Evolutionary conservation across 2,329 filamentous ascomycete genomes (phyloP), one percentile per base, ranked within the genome.

Genomic region (Sporothrix humicola): DNA sequence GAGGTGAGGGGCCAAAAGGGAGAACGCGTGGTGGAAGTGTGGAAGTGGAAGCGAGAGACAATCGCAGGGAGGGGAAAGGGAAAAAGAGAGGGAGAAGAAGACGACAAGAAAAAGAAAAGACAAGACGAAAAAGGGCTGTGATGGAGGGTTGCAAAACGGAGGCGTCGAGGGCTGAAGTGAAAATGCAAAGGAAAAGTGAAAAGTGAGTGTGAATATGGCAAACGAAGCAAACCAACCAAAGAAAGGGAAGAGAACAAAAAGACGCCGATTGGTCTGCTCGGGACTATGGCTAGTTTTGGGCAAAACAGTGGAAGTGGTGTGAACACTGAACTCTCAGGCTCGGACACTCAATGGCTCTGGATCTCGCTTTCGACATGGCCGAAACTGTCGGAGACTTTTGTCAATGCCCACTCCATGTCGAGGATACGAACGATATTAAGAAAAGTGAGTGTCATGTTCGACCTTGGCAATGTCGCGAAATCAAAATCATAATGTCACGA

Each of bases 101-200:
- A 26, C 23, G 23, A 3, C 23, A 3, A 26, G 23, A 26, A 26
- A 26, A 26, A 26, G 23, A 26, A 26, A 26, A 26, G 26, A 59
- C 15, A 42, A 37, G 13, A 1, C 26, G 13, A 59, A 13, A 7
- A 59, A 59, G 26, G 56, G 56, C 26, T 59, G 26, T 37, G 56
- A 59, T 59, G 56, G 23, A 31, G 58, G 17, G 58, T 63, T 59
- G 52, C 52, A 23, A 26, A 56, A 56, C 52, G 52, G 52, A 44
- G 37, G n/a, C 59, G 58, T 44, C 9, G 17, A 63, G 17, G 59
- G 59, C 59, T 63, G 59, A 63, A 20, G 31, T 26, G 7, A 42
- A 50, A 50, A 50, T 6, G 56, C 23, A 56, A 23, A 10, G 2
- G 2, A 26, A 2, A 20, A 31, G 3, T 9, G 4, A 7, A 3